Percentiles rank a stretch among this genome's conserved stretches.
Conservation (phyloP, 257 asterid species). For the Solanum verrucosum region DNA sequence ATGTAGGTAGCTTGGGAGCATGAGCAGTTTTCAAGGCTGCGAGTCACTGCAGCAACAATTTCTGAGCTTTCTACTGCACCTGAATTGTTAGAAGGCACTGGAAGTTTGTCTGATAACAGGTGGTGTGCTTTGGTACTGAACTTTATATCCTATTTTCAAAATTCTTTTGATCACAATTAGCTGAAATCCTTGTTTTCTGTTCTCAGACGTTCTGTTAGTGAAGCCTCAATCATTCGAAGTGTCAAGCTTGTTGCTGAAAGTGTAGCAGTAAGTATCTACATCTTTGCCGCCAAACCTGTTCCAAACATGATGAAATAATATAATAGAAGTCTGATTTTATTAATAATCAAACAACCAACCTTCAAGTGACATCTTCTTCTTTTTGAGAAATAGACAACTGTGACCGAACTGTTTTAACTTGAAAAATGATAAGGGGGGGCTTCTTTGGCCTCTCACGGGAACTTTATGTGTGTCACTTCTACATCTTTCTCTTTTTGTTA, state of each 20-base stretch:
- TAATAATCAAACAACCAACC: not conserved
- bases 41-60: constrained; percentile 90
- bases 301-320: not conserved
- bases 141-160: not conserved
- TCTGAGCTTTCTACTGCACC: constrained; percentile 77
- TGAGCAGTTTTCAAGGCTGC: constrained; percentile 85
- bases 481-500: not conserved
- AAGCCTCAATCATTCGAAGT: constrained; percentile 53
- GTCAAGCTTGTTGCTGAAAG: constrained; percentile 90
- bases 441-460: not conserved
- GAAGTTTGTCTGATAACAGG: constrained; percentile 83
- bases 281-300: not conserved
- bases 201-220: constrained; percentile 52
- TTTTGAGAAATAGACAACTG: not conserved
- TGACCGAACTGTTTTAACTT: not conserved
- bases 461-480: not conserved
- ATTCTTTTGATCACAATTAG: constrained; percentile 9
- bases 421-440: not conserved
- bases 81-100: constrained; percentile 71
- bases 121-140: constrained; percentile 16
- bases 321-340: not conserved
- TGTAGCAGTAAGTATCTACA: constrained; percentile 60
- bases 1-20: constrained; percentile 99
- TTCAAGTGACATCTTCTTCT: not conserved
- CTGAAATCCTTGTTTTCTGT: constrained; percentile 15